phyloP scores from a whole-genome alignment of 495 filamentous ascomycete genomes.

The Podospora appendiculata region DNA sequence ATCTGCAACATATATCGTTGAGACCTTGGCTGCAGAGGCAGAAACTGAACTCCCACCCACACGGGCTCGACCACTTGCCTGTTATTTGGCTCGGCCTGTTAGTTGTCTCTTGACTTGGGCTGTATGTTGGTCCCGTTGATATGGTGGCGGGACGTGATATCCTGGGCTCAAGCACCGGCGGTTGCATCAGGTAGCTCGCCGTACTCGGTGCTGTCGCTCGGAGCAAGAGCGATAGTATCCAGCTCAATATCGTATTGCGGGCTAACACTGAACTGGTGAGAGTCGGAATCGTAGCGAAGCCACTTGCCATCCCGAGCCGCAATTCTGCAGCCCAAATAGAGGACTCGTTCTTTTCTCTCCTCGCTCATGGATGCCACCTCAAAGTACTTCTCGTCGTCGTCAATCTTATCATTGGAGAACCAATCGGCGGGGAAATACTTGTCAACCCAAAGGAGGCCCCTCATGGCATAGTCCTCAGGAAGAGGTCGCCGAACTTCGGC shows the following conservation, averaged over 20 bases:
- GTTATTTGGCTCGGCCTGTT: too few species aligned
- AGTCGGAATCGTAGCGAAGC: slow-evolving; percentile 25
- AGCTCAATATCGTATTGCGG: slow-evolving; percentile 21
- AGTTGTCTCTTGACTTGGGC: too few species aligned
- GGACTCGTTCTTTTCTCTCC: slow-evolving; percentile 61
- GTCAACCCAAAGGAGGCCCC: slow-evolving; percentile 66
- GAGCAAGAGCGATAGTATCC: neutral
- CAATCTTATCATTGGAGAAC: slow-evolving; percentile 60
- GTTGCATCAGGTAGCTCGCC: slow-evolving; percentile 21
- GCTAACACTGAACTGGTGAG: slow-evolving; percentile 24
- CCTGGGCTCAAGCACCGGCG: neutral
- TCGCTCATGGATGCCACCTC: slow-evolving; percentile 59
- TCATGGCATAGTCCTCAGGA: slow-evolving; percentile 76
- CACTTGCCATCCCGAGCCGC: slow-evolving; percentile 30
- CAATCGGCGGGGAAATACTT: slow-evolving; percentile 61
- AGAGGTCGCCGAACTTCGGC: slow-evolving; percentile 48
- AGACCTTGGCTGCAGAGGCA: too few species aligned
- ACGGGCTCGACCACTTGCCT: too few species aligned
- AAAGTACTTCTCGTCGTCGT: slow-evolving; percentile 69
- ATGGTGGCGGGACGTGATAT: neutral
- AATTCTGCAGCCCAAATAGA: slow-evolving; percentile 61
- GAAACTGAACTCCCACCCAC: too few species aligned
- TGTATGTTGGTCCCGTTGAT: too few species aligned
- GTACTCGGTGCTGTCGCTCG: slow-evolving; percentile 10
- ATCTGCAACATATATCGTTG: too few species aligned